Conservation (phyloP, 2,329 filamentous ascomycete genomes). For the Drechmeria coniospora region DNA sequence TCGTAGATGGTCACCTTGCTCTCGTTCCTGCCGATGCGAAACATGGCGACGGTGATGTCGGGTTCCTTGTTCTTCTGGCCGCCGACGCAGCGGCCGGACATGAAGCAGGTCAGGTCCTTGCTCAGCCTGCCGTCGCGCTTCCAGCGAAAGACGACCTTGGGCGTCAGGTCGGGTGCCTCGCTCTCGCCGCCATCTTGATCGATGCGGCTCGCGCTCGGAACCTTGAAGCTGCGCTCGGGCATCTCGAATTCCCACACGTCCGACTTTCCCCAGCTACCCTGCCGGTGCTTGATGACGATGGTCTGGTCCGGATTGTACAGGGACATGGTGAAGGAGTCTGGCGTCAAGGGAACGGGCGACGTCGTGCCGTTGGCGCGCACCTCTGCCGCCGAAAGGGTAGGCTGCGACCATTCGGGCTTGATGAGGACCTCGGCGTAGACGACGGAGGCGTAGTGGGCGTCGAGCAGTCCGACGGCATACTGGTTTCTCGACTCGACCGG, state of each 20-base stretch:
- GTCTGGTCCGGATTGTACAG: slow-evolving; percentile 91
- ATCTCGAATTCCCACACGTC: slow-evolving; percentile 87
- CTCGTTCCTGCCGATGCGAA: slow-evolving; percentile 53
- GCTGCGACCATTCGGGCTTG: slow-evolving; percentile 72
- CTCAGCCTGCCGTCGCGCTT: slow-evolving; percentile 73
- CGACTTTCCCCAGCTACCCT: slow-evolving; percentile 64
- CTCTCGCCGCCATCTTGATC: slow-evolving; percentile 43
- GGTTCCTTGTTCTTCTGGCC: slow-evolving; percentile 81
- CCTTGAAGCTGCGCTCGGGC: slow-evolving; percentile 68
- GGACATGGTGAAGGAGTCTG: slow-evolving; percentile 66
- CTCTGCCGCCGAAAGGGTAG: slow-evolving; percentile 66
- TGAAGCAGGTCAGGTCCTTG: slow-evolving; percentile 77
- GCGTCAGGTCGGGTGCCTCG: slow-evolving; percentile 34
- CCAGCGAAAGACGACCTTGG: slow-evolving; percentile 77
- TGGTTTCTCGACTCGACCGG: slow-evolving; percentile 57
- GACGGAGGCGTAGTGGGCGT: slow-evolving; percentile 65
- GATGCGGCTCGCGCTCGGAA: slow-evolving; percentile 62
- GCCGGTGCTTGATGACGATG: slow-evolving; percentile 52
- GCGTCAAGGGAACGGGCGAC: slow-evolving; percentile 54
- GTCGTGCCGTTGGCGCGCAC: slow-evolving; percentile 53
- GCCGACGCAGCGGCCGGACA: slow-evolving; percentile 62
- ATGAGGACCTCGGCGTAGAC: slow-evolving; percentile 79
- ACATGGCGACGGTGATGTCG: slow-evolving; percentile 87
- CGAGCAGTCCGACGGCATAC: slow-evolving; percentile 75
- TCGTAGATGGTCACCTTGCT: slow-evolving; percentile 69